These are phyloP conservation scores for Bimuria novae-zelandiae DNA, from an alignment of 2,329 filamentous ascomycete genomes.

Conservation along the genomic window DNA sequence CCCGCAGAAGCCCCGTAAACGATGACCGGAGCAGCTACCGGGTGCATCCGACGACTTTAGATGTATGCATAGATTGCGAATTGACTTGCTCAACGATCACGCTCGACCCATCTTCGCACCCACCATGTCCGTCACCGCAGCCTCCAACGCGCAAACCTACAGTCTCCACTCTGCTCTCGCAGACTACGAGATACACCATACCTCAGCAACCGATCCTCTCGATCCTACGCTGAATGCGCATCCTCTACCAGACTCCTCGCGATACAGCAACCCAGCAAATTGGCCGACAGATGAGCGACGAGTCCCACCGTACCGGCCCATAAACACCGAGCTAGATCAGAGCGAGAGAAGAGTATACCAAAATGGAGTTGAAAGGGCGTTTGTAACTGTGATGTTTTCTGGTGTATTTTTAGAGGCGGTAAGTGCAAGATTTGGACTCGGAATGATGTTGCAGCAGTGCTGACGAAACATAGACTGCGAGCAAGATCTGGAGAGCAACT, in stretches of 20 bases:
- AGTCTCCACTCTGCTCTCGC: constrained; percentile 45
- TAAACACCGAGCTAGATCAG: constrained; percentile 51
- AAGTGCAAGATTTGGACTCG: constrained; percentile 20
- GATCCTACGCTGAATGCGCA: constrained; percentile 34
- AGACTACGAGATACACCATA: constrained; percentile 56
- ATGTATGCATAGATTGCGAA: background rate
- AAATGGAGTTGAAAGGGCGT: constrained; percentile 52
- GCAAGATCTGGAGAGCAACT: constrained; percentile 57
- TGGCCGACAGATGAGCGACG: constrained; percentile 57
- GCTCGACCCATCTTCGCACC: background rate
- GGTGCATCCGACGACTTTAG: background rate
- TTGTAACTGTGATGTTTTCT: constrained; percentile 57
- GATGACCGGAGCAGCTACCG: too few relatives aligned
- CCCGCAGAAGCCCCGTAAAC: background rate
- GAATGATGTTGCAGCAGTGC: background rate
- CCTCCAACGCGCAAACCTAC: constrained; percentile 46
- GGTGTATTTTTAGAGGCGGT: constrained; percentile 53
- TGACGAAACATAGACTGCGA: constrained; percentile 39
- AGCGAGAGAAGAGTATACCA: constrained; percentile 50
- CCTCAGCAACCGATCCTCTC: constrained; percentile 26
- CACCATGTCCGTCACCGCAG: constrained; percentile 53
- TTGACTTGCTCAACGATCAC: background rate
- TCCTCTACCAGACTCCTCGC: constrained; percentile 30
- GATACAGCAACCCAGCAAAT: constrained; percentile 28
- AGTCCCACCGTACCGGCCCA: constrained; percentile 54